Base-by-base conservation (phyloP, 805 yeast genomes). In the Schwanniomyces occidentalis region DNA sequence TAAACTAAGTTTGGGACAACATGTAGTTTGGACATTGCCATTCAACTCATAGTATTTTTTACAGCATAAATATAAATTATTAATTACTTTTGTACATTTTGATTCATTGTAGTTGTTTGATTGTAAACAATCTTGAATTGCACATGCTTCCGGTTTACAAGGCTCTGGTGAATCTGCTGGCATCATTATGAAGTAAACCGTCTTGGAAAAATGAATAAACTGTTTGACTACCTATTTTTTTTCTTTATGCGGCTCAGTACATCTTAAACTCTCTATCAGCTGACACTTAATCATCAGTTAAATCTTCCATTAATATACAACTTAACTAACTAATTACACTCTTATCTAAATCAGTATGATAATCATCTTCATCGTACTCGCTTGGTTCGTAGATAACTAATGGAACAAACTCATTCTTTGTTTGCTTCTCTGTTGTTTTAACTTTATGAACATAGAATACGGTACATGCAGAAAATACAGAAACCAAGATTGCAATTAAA, bases 101-200 rank as follows among this genome's bases (percentile, higher is more conserved):
- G 85, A 56, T 53, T 90, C 96, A 55, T 85, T 72, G 60, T 79
- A 89, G 24, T 75, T 71, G 45, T 73, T 71, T 16, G 61, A 52
- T 34, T 75, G 73, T 7, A 89, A 62, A 52, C 97, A 89, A 46
- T 82, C 84, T 57, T 86, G 95, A 24, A 87, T 87, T 3, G 79
- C 80, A 62, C 95, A 87, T 2, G 95, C 95, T 44, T 82, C 73
- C 5, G 84, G 72, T 52, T 85, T 85, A 59, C 95, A 87, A 2
- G 84, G 76, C 36, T 69, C 73, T 21, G 30, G 9, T 13, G 31
- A 24, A 26, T 27, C 29, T 17, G 21, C 14, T 13, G 34, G 30
- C 34, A 29, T 35, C 12, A 16, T 24, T 24, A 10, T 21, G 23
- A 13, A n/a, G 10, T 30, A 14, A 10, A 8, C 12, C 7, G 17